Evolutionary conservation across 805 yeast genomes (phyloP), one percentile per base, ranked within the genome.

Genomic region (Ogataea methylovora): DNA sequence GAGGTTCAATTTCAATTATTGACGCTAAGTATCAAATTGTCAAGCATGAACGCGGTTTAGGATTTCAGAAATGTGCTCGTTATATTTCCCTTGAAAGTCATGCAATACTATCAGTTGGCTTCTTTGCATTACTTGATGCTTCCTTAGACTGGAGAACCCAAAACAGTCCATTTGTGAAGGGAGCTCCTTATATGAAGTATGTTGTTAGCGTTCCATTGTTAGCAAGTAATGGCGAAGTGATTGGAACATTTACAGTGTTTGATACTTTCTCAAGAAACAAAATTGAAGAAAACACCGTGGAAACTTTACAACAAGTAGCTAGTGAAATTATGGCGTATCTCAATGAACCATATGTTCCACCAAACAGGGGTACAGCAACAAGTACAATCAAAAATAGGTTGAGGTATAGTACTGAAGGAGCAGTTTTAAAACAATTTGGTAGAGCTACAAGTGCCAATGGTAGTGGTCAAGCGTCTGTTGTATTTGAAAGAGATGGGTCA

Each of bases 111-210:
- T 78, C 87, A 0, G 52, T 61, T 6, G 76, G 65, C 2, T 65
- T 67, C 40, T 71, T 83, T 35, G 59, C 75, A 4, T 43, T 83
- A 7, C 49, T 65, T 5, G 84, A 82, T 51, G 77, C 87, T 3
- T 52, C 74, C 5, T 58, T 59, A 24, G 94, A 83, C 49, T 83
- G 94, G 92, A 63, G 94, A 50, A 69, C 79, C 4, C 46, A 56
- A 13, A 57, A 61, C 27, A 79, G 75, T 45, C 90, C 90, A 0
- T 60, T 80, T 31, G 84, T 83, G 1, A 69, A 64, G 15, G 77
- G 79, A 0, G 60, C 65, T 1, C 87, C 90, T 0, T 56, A 58
- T 37, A 71, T 82, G 33, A 63, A 56, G 36, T 79, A 79, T 46
- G 83, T 80, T 50, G 69, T 76, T 24, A 84, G 83, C 1, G 83